A percentile compares a stretch with the other conserved stretches of the same genome.
Conservation (phyloP, 768 basidiomycete genomes). For the Obba rivulosa region DNA sequence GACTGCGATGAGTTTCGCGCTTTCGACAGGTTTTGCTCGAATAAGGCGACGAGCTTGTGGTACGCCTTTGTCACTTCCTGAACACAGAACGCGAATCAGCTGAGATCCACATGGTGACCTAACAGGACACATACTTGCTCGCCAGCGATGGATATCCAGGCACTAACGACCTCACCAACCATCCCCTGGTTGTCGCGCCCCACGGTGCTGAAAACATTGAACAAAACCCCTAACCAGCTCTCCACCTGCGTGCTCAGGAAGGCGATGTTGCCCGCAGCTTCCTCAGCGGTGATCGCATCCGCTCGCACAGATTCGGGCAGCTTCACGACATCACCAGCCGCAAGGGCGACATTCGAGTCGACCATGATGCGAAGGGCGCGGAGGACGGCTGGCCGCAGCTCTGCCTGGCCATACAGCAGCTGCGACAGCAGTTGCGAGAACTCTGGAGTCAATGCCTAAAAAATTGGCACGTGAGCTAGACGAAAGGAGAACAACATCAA, state of each 20-base stretch:
- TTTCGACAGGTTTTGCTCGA: constrained; percentile 56
- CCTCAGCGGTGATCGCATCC: constrained; percentile 42
- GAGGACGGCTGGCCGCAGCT: constrained; percentile 77
- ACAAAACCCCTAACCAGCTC: constrained; percentile 92
- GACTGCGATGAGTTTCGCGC: constrained; percentile 27
- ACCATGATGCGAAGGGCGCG: constrained; percentile 77
- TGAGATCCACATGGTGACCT: background rate
- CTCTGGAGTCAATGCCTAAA: constrained; percentile 63
- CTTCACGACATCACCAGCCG: constrained; percentile 31
- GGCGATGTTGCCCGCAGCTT: constrained; percentile 60
- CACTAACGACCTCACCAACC: constrained; percentile 83
- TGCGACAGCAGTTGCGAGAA: constrained; percentile 92
- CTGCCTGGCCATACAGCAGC: constrained; percentile 84
- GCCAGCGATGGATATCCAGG: constrained; percentile 81
- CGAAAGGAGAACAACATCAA: background rate
- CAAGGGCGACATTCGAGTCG: constrained; percentile 64
- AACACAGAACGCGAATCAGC: background rate
- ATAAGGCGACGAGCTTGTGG: constrained; percentile 65
- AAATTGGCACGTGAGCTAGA: background rate
- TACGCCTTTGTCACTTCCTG: constrained; percentile 82
- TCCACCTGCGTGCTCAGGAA: constrained; percentile 76
- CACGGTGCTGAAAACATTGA: constrained; percentile 92
- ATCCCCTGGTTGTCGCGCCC: constrained; percentile 66
- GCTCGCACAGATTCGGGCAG: constrained; percentile 22
- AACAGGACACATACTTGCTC: constrained; percentile 44